Evolutionary conservation across 805 yeast species (phyloP).

Genomic region (Lipomyces kockii): DNA sequence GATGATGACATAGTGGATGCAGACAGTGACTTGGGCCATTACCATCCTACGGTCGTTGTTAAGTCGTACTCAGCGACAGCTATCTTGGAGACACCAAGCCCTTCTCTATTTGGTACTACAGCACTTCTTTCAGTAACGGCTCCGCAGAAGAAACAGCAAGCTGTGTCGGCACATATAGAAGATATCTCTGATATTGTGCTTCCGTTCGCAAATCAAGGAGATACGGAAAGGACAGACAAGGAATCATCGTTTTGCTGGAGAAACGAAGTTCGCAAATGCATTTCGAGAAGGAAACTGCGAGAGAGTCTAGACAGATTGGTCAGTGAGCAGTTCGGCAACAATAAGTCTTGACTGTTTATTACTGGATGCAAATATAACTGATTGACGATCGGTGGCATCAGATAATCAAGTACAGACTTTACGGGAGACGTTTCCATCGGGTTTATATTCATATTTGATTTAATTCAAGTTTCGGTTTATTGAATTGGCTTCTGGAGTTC

Average conservation of each 20-base stretch:
- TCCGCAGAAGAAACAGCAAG: background rate
- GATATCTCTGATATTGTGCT: slow-evolving; percentile 4
- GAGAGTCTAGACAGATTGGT: slow-evolving; percentile 23
- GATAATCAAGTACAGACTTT: background rate
- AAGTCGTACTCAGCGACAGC: slow-evolving; percentile 1
- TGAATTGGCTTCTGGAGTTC: background rate
- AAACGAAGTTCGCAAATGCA: slow-evolving; percentile 33
- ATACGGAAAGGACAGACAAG: slow-evolving; percentile 2
- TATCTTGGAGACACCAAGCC: background rate
- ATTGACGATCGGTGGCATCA: background rate
- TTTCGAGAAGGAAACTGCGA: slow-evolving; percentile 27
- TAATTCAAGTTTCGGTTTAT: background rate
- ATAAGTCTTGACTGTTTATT: background rate
- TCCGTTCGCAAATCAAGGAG: slow-evolving; percentile 1
- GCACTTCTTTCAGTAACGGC: background rate
- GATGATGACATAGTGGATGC: slow-evolving; percentile 12
- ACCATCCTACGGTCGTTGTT: background rate
- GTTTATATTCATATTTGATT: background rate
- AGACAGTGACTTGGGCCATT: slow-evolving; percentile 7
- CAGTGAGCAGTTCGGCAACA: slow-evolving; percentile 10
- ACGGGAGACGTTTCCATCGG: background rate
- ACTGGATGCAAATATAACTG: background rate
- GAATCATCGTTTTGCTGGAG: slow-evolving; percentile 31
- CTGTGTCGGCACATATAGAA: slow-evolving; percentile 12
- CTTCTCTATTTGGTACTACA: background rate